A percentile compares a stretch with the other conserved stretches of the same genome.
Evolutionary conservation across 2,329 filamentous ascomycete genomes (phyloP).

Genomic region (Beauveria brongniartii): DNA sequence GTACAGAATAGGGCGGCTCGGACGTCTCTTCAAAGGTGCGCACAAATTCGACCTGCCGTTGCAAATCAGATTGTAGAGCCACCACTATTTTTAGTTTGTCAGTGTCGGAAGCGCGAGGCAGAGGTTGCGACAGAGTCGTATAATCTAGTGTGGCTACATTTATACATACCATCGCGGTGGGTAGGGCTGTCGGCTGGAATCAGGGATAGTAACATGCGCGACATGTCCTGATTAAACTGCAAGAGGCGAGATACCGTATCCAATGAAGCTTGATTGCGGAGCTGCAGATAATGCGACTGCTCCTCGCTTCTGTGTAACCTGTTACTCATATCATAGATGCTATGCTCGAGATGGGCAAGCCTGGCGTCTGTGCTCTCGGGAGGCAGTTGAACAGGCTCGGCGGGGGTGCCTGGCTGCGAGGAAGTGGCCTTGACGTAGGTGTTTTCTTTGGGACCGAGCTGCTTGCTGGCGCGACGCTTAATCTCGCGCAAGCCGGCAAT

Average conservation of each 20-base stretch:
- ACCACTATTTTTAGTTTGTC: constrained; percentile 32
- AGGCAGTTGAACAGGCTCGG: constrained; percentile 64
- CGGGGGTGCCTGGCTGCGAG: constrained; percentile 77
- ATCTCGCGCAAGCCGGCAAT: constrained; percentile 87
- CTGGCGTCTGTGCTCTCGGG: constrained; percentile 72
- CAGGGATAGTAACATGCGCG: constrained; percentile 63
- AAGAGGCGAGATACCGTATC: constrained; percentile 66
- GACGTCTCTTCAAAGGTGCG: constrained; percentile 55
- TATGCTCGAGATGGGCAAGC: constrained; percentile 69
- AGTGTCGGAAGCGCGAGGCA: no score
- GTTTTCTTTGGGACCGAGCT: constrained; percentile 90
- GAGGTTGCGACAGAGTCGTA: no score
- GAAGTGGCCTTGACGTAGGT: constrained; percentile 65
- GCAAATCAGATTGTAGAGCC: constrained; percentile 50
- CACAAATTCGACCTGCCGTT: constrained; percentile 51
- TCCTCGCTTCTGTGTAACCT: constrained; percentile 80
- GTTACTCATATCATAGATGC: constrained; percentile 68
- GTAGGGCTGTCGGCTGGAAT: constrained; percentile 69
- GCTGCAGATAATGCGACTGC: constrained; percentile 65
- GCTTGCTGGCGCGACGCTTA: constrained; percentile 85
- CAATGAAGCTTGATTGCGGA: constrained; percentile 73
- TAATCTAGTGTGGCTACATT: constrained; percentile 17
- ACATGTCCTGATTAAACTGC: constrained; percentile 79
- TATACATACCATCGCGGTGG: constrained; percentile 69
- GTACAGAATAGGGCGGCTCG: constrained; percentile 59